Evolutionary conservation across 192 early-diverging fungal genomes (phyloP), one percentile per base, ranked within the genome.

Genomic region (Spizellomyces sp.): DNA sequence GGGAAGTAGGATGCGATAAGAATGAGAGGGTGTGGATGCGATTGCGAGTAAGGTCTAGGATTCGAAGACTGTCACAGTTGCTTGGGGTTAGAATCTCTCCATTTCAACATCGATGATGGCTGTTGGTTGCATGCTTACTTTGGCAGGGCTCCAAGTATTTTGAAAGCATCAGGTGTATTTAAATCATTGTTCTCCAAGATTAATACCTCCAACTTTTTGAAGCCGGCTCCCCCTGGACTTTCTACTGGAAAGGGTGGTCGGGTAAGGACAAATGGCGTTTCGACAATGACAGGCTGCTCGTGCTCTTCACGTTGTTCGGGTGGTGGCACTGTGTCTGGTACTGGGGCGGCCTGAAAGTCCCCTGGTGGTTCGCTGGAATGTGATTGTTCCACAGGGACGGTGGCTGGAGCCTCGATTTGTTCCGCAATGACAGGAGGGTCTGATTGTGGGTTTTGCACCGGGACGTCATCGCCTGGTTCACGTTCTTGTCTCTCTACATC

Each of bases 141-240:
- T 21, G 84, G 83, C 6, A 86, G 73, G 9, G 36, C 43, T 17
- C 76, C 79, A 47, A 86, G 52, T 22, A 83, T 73, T 9, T 58
- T 8, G 27, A 79, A 83, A 5, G 67, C 59, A 5, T 74, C 76
- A 8, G 52, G 57, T 19, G 45, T 62, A 15, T 54, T 58, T 22
- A 86, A 59, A 9, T 22, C 22, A 64, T 86, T 86, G 41, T 79
- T 70, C 27, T 84, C 85, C 5, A 86, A 65, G 2, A 74, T 59
- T 0, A 86, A 66, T 1, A 46, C 47, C 62, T 86, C 77, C 12
- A 86, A 58, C 8, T 36, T n/a, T 56, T 68, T 48, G 60, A 84
- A 86, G 8, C 80, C 82, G 45, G 77, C 67, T 5, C 66, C 58
- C 6, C 50, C 27, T 36, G 27, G 27, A 36, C 67, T 36, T 36